Percentiles rank a stretch among this genome's conserved stretches.
These are phyloP conservation scores for Tetraselmis chui DNA, from an alignment of 139 green algal species.

Conservation along the genomic window DNA sequence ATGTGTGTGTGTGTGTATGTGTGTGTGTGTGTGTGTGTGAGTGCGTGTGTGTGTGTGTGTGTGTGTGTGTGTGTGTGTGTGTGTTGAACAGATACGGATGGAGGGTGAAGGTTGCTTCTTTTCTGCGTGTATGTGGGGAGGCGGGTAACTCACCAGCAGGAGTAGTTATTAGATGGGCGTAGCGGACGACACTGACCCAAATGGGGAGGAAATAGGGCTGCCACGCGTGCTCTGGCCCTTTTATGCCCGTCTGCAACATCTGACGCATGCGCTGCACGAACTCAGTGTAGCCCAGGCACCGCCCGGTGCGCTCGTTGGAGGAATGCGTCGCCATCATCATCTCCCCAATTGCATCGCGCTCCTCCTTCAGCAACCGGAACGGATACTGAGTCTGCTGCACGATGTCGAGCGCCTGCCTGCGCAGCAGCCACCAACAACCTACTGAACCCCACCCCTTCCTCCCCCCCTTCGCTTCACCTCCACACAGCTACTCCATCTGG, in stretches of 20 bases:
- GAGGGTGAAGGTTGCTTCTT: no score
- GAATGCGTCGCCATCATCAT: neutral
- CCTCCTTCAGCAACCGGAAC: neutral
- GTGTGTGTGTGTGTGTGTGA: no score
- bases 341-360: neutral
- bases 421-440: no score
- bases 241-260: neutral
- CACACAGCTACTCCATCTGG: no score
- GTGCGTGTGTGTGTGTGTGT: no score
- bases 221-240: neutral
- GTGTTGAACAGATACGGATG: no score
- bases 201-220: neutral
- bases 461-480: no score
- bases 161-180: neutral
- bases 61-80: no score
- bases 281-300: neutral
- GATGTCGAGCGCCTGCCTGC: neutral
- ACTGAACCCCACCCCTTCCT: no score
- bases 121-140: no score
- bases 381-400: neutral
- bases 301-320: neutral
- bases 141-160: neutral
- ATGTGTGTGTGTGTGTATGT: no score
- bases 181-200: neutral
- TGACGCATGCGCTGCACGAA: neutral